Percentiles rank a stretch among this genome's conserved stretches.
These are phyloP conservation scores for Clitocybe nebularis DNA, from an alignment of 1,284 basidiomycete genomes.

Conservation along the genomic window DNA sequence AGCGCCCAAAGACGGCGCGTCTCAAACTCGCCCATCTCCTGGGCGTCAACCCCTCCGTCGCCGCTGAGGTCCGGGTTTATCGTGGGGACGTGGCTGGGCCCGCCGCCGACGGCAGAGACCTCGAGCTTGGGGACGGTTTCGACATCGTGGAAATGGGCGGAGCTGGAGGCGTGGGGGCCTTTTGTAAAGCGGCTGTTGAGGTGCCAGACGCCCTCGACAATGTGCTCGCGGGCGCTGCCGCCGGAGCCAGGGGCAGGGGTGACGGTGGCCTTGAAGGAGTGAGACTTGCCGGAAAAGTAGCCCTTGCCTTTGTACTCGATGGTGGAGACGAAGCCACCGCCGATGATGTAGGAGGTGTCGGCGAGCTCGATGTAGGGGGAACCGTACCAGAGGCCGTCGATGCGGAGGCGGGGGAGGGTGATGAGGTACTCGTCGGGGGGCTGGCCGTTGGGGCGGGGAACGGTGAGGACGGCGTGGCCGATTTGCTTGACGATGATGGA, in stretches of 20 bases:
- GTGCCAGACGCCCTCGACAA: conserved; percentile 90
- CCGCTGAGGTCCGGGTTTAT: too few species aligned
- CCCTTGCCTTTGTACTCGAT: conserved; percentile 96
- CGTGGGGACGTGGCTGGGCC: too few species aligned
- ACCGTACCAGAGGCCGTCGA: conserved; percentile 56
- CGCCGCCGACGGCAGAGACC: conserved; percentile 54
- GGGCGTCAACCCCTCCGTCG: conserved; percentile 20
- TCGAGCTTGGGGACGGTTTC: conserved; percentile 57
- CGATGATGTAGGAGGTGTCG: conserved; percentile 83
- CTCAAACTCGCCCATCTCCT: conserved; percentile 81
- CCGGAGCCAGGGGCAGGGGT: conserved; percentile 32
- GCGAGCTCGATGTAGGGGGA: conserved; percentile 87
- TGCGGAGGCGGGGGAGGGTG: conserved; percentile 81
- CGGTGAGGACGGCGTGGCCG: conserved; percentile 85
- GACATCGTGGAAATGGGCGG: conserved; percentile 58
- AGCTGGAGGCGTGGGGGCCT: conserved; percentile 11
- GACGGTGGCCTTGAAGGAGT: conserved; percentile 86
- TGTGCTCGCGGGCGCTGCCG: conserved; percentile 26
- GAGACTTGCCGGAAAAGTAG: conserved; percentile 91
- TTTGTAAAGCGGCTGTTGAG: conserved; percentile 56
- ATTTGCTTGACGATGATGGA: conserved; percentile 91
- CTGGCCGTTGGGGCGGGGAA: conserved; percentile 55
- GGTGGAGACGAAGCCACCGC: conserved; percentile 49
- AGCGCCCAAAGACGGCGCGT: conserved; percentile 82
- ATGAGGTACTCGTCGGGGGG: conserved; percentile 81